Conservation (phyloP, 179 eudicot genomes). For the Actinidia polygama region DNA sequence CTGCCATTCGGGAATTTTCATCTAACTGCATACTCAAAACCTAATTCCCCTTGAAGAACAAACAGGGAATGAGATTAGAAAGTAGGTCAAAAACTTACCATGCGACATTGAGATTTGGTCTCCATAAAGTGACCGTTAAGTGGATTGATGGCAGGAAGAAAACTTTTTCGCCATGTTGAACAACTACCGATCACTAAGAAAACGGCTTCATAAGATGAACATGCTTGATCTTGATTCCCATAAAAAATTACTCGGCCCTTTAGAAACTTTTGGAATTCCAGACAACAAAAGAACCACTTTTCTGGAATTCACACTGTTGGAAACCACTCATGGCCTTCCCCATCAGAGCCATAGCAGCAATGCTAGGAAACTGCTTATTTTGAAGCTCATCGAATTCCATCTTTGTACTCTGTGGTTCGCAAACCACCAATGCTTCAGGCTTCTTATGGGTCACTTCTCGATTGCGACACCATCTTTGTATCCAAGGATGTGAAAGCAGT, state of each 20-base stretch:
- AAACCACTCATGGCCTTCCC: slow-evolving; percentile 70
- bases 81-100: neutral
- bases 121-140: too few relatives aligned
- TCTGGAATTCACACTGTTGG: slow-evolving; percentile 54
- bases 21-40: neutral
- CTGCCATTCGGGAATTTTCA: neutral
- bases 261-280: slow-evolving; percentile 62
- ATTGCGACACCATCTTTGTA: slow-evolving; percentile 65
- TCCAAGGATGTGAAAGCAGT: slow-evolving; percentile 61
- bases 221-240: slow-evolving; percentile 18
- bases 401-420: slow-evolving; percentile 65
- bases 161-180: neutral
- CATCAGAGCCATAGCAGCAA: slow-evolving; percentile 84
- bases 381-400: slow-evolving; percentile 47
- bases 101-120: neutral
- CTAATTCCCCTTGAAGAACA: neutral
- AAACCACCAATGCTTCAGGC: slow-evolving; percentile 44
- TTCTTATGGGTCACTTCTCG: slow-evolving; percentile 31
- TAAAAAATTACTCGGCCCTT: neutral
- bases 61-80: neutral
- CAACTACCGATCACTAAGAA: neutral
- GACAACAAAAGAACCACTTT: slow-evolving; percentile 60
- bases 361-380: slow-evolving; percentile 77
- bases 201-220: neutral
- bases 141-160: neutral